Percentiles rank a stretch among this genome's conserved stretches.
Evolutionary conservation across 495 filamentous ascomycete genomes (phyloP).

Genomic region (Annulohypoxylon stygium): DNA sequence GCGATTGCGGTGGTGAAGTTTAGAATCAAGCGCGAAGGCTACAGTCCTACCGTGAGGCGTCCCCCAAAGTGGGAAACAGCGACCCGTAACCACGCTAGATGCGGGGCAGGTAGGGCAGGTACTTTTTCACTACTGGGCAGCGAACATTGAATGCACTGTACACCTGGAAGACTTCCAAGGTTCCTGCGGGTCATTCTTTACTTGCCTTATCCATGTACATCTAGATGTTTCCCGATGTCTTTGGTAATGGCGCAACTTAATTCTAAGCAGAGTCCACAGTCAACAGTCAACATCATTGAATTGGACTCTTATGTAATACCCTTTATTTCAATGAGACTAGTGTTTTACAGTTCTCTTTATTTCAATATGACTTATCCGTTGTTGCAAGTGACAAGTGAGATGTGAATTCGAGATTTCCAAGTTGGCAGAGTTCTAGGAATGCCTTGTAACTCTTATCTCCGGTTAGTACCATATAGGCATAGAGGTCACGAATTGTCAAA

Average conservation of each 20-base stretch:
- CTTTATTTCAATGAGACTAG: not conserved
- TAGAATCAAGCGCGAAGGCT: slow-evolving; percentile 39
- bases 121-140: not conserved
- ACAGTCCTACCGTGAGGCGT: slow-evolving; percentile 31
- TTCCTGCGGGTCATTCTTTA: slow-evolving; percentile 14
- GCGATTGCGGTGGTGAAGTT: slow-evolving; percentile 54
- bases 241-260: not conserved
- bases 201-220: not conserved
- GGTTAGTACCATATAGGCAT: not conserved
- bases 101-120: slow-evolving; percentile 47
- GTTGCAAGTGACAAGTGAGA: not conserved
- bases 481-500: slow-evolving; percentile 13
- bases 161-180: not conserved
- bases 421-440: not conserved
- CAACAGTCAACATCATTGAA: too few species aligned
- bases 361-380: not conserved
- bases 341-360: not conserved
- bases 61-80: slow-evolving; percentile 33
- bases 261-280: not conserved
- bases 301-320: too few species aligned
- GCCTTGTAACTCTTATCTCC: slow-evolving; percentile 21
- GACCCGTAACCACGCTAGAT: slow-evolving; percentile 38
- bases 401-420: not conserved
- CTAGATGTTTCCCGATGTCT: not conserved
- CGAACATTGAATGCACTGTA: not conserved